Base-by-base conservation (phyloP, 306 rosid genomes). In the Arachis hypogaea region DNA sequence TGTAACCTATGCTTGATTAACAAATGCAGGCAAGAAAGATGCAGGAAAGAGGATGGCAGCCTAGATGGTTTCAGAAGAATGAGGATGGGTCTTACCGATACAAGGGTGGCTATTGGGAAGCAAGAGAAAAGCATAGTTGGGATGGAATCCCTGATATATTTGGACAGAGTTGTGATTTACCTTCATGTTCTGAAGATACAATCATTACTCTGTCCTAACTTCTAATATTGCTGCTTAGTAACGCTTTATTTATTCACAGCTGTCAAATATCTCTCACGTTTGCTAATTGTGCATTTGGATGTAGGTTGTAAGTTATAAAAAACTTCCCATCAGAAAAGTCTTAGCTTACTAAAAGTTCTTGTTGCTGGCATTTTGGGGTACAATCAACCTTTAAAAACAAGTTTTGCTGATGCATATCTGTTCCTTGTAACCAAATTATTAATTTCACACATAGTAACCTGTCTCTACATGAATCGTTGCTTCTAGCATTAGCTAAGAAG, bases 1-100 rank as follows among this genome's bases (percentile, higher is more conserved):
- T 51, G 67, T 56, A 72, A 71, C 73, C 52, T 14, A 57, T 14
- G 55, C 7, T 62, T 73, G 65, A 30, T 72, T 72, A 6, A 11
- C 66, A 76, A 76, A 70, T 66, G 74, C 90, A 94, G 99, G 99
- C 99, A 43, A 87, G 97, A 79, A 94, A 82, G 86, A 84, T 92
- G 92, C 99, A 94, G 77, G 99, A 94, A 79, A 89, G 95, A 77
- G 99, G 99, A 50, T 94, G 99, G 99, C 90, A 87, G 61, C 99
- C 99, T 1, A 89, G 96, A 79, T 94, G 99, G 99, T 94, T 94
- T 76, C 81, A 67, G 80, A 92, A 80, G 79, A 92, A 89, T 1
- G 96, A 92, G 77, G 97, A 94, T 7, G 97, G 99, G 59, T 88
- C 92, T 79, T 92, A 92, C 79, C 75, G 88, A 54, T 94, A 94